Conservation (phyloP, 257 asterid species). For the Solanum peruvianum region DNA sequence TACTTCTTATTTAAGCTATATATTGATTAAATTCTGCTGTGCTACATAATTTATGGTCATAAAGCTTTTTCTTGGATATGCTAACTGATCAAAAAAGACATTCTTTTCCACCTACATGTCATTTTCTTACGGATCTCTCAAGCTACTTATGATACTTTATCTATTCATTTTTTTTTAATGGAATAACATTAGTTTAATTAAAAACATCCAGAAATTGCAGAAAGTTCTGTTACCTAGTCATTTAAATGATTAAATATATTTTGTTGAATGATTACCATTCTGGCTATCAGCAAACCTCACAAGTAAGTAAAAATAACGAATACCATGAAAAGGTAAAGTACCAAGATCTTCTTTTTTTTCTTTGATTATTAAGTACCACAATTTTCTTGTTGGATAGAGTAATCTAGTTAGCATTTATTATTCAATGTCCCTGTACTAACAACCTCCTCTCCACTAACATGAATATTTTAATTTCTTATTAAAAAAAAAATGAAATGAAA, state of each 20-base stretch:
- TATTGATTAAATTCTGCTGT: background rate
- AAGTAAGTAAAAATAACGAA: background rate
- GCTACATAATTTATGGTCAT: background rate
- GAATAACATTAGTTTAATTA: background rate
- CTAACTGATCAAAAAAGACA: background rate
- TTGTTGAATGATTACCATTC: background rate
- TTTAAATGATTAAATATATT: background rate
- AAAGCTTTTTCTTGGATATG: background rate
- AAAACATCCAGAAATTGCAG: background rate
- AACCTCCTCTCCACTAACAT: background rate
- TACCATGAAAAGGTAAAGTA: background rate
- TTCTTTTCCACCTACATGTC: background rate
- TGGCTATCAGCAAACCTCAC: background rate
- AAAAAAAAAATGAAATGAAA: background rate
- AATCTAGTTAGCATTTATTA: background rate
- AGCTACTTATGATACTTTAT: background rate
- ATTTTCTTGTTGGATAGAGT: background rate
- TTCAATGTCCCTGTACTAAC: background rate
- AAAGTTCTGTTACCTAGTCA: background rate
- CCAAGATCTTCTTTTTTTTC: background rate
- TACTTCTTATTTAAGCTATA: slow-evolving; percentile 5
- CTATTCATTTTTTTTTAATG: background rate
- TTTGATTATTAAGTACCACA: background rate
- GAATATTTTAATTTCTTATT: background rate
- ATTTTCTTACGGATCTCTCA: background rate